Evolutionary conservation across 2,329 filamentous ascomycete genomes (phyloP).

Genomic region (Pseudocercospora pini-densiflorae): DNA sequence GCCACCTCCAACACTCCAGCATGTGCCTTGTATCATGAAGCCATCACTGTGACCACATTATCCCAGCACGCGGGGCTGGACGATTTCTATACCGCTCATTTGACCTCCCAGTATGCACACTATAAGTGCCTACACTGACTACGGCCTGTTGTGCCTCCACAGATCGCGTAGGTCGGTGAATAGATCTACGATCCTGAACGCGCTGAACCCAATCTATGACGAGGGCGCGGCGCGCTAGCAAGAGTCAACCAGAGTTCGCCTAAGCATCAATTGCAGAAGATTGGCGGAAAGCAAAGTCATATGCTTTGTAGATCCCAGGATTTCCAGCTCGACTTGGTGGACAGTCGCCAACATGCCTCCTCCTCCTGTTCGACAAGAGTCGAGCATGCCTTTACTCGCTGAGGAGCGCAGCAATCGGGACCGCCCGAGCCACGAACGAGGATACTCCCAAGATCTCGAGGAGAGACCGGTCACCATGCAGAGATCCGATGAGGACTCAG

Average conservation of each 20-base stretch:
- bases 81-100: no score
- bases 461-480: neutral
- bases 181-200: no score
- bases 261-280: neutral
- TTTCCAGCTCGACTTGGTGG: neutral
- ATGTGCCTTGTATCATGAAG: no score
- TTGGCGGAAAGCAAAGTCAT: neutral
- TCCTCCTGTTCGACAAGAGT: conserved; percentile 2
- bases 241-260: neutral
- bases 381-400: neutral
- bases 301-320: neutral
- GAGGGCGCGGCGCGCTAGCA: neutral
- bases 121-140: no score
- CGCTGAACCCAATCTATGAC: conserved; percentile 5
- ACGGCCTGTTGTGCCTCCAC: no score
- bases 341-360: neutral
- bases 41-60: no score
- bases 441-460: conserved; percentile 3
- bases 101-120: no score
- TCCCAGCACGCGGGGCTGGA: no score
- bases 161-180: no score
- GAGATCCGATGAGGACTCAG: conserved; percentile 12
- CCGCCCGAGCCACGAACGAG: neutral
- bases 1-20: no score
- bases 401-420: conserved; percentile 4